Conservation (phyloP, 257 asterid genomes). For the Asclepias syriaca region DNA sequence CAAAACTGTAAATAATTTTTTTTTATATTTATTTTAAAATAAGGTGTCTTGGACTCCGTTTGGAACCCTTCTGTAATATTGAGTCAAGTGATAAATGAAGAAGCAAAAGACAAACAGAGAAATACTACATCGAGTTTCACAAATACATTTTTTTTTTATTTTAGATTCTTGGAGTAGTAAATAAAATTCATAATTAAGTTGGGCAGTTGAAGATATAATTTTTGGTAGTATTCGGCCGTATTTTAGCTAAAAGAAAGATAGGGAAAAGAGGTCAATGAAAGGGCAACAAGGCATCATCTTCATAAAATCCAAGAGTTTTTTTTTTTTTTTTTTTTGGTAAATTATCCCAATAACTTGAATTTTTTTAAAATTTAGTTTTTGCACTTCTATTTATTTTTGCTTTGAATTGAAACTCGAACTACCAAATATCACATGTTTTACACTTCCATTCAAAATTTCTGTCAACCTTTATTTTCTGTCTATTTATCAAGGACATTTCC, state of each 20-base stretch:
- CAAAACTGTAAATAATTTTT: neutral
- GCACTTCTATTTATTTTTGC: too few relatives aligned
- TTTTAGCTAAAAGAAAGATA: constrained; percentile 15
- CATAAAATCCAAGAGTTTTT: constrained; percentile 38
- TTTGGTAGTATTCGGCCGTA: neutral
- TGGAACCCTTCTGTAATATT: constrained; percentile 16
- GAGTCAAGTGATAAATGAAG: constrained; percentile 54
- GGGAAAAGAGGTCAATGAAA: constrained; percentile 31
- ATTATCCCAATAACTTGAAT: too few relatives aligned
- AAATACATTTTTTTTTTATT: neutral
- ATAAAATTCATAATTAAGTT: neutral
- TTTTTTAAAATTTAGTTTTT: too few relatives aligned
- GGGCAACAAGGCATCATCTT: too few relatives aligned
- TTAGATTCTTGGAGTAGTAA: constrained; percentile 22
- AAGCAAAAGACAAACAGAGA: constrained; percentile 22
- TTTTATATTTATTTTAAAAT: too few relatives aligned
- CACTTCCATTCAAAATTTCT: too few relatives aligned
- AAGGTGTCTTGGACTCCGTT: constrained; percentile 33
- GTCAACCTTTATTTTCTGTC: too few relatives aligned
- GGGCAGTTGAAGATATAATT: neutral
- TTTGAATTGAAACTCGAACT: too few relatives aligned
- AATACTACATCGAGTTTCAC: constrained; percentile 36
- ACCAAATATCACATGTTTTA: too few relatives aligned
- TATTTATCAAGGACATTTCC: too few relatives aligned
- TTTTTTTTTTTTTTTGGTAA: too few relatives aligned